phyloP scores from a whole-genome alignment of 345 rosid genomes.

The Populus tremula region DNA sequence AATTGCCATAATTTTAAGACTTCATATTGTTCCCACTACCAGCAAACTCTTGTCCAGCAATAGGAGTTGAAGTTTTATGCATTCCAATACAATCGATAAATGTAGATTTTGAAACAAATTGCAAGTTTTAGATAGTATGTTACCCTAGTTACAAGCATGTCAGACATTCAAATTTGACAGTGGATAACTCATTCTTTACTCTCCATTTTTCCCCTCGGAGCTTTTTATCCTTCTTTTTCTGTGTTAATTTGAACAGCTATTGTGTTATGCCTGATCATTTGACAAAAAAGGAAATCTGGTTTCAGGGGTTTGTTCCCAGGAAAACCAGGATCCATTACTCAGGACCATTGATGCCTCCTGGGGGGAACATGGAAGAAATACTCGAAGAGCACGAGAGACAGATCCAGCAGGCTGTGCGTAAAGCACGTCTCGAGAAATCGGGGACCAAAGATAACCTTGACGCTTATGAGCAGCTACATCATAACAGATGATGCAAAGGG shows the following conservation, averaged over 20 bases:
- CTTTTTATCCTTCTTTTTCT: neutral
- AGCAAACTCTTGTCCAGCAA: no score
- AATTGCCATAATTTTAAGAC: no score
- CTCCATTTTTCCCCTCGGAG: neutral
- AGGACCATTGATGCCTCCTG: slow-evolving; percentile 90
- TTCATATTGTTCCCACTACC: no score
- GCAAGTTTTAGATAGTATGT: no score
- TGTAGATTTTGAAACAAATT: no score
- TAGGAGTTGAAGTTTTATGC: no score
- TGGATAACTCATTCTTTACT: neutral
- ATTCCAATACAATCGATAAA: no score
- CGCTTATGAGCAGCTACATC: slow-evolving; percentile 22
- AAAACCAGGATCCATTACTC: slow-evolving; percentile 79
- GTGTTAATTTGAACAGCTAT: neutral
- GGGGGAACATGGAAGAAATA: slow-evolving; percentile 79
- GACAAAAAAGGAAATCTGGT: neutral
- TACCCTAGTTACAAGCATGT: no score
- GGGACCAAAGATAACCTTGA: slow-evolving; percentile 42
- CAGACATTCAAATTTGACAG: no score
- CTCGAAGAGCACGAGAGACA: slow-evolving; percentile 89
- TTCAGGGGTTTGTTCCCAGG: slow-evolving; percentile 57
- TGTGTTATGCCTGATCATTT: neutral
- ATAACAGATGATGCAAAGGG: slow-evolving; percentile 19
- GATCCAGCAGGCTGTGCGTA: slow-evolving; percentile 86
- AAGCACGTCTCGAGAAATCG: slow-evolving; percentile 61